Conservation (phyloP, 179 eudicot genomes). For the Silene noctiflora region DNA sequence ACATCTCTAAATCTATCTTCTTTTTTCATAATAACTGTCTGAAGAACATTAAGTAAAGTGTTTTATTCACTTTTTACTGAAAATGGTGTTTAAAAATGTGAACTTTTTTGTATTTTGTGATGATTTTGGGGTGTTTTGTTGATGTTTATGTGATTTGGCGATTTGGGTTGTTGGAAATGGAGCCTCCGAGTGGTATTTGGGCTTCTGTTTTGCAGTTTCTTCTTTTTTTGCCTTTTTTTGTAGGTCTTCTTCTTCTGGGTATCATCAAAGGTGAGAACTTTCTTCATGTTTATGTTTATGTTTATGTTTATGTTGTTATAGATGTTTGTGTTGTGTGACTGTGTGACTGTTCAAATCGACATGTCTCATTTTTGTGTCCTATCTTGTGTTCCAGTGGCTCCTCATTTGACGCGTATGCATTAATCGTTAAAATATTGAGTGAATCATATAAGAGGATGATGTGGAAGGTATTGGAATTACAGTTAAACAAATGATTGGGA, state of each 20-base stretch:
- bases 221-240: slow-evolving; percentile 76
- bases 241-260: slow-evolving; percentile 88
- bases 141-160: background rate
- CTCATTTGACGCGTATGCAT: too few species aligned
- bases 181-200: slow-evolving; percentile 73
- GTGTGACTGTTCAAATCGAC: background rate
- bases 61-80: background rate
- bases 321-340: too few species aligned
- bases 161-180: slow-evolving; percentile 40
- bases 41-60: background rate
- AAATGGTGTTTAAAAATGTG: background rate
- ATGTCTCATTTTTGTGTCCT: too few species aligned
- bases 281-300: background rate
- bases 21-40: background rate
- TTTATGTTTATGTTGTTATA: background rate
- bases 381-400: too few species aligned
- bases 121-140: background rate
- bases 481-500: background rate
- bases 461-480: too few species aligned
- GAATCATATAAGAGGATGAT: too few species aligned
- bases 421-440: too few species aligned
- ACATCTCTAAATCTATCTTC: background rate
- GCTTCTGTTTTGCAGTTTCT: slow-evolving; percentile 69
- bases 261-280: slow-evolving; percentile 60
- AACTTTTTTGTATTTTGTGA: background rate